Percentiles rank a stretch among this genome's conserved stretches.
phyloP scores from a whole-genome alignment of 495 filamentous ascomycete species.

The Hypoxylon rickii region DNA sequence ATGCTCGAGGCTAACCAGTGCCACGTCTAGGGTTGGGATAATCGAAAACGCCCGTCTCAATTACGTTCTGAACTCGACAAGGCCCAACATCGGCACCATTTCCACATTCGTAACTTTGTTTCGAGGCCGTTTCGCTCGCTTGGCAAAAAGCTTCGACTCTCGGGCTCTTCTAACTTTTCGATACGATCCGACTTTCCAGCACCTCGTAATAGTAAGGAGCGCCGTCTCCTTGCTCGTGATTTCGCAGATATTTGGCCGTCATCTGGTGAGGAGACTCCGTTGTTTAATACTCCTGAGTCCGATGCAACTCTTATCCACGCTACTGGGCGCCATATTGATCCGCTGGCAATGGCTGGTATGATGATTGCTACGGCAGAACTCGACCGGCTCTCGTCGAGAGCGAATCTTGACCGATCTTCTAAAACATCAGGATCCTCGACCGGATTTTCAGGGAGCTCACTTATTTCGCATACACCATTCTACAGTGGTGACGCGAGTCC shows the following conservation, averaged over 20 bases:
- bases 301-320: slow-evolving; percentile 3
- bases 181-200: slow-evolving; percentile 32
- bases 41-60: slow-evolving; percentile 6
- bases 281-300: slow-evolving; percentile 39
- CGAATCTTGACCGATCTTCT: slow-evolving; percentile 5
- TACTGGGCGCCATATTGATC: slow-evolving; percentile 15
- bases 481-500: slow-evolving; percentile 7
- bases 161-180: slow-evolving; percentile 33
- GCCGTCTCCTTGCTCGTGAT: slow-evolving; percentile 36
- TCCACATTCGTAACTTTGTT: slow-evolving; percentile 31
- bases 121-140: slow-evolving; percentile 42
- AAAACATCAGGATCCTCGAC: slow-evolving; percentile 19
- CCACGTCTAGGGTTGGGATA: slow-evolving; percentile 1
- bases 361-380: slow-evolving; percentile 37
- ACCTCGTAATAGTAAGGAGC: slow-evolving; percentile 25
- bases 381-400: slow-evolving; percentile 30
- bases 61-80: slow-evolving; percentile 20
- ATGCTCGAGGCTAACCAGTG: neutral
- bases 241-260: slow-evolving; percentile 33
- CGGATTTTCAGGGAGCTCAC: slow-evolving; percentile 8
- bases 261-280: slow-evolving; percentile 33
- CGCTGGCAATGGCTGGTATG: slow-evolving; percentile 32
- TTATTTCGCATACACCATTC: slow-evolving; percentile 5
- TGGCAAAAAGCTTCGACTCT: slow-evolving; percentile 20
- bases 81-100: slow-evolving; percentile 19